Percentiles rank a stretch among this genome's conserved stretches.
These are phyloP conservation scores for Cryptococcus sp. DNA, from an alignment of 1,284 basidiomycete genomes.

Conservation along the genomic window DNA sequence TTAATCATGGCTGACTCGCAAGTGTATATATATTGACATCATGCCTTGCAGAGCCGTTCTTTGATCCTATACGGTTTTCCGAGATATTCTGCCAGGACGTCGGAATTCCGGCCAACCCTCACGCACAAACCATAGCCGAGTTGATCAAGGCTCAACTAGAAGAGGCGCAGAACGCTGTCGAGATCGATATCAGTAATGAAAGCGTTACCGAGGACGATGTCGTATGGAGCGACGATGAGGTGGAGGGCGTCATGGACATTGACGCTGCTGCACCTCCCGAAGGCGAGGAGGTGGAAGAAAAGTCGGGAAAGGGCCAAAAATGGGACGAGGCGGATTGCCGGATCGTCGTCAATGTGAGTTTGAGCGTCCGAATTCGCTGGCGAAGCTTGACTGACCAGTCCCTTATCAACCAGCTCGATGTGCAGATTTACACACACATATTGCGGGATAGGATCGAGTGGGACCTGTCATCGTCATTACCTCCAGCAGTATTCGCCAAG, in stretches of 20 bases:
- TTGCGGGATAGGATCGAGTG: constrained; percentile 95
- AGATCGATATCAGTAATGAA: constrained; percentile 58
- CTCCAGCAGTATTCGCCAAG: constrained; percentile 81
- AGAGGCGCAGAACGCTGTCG: constrained; percentile 76
- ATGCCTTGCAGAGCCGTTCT: constrained; percentile 58
- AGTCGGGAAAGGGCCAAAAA: constrained; percentile 53
- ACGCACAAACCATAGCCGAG: constrained; percentile 75
- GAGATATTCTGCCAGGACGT: constrained; percentile 83
- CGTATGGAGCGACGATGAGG: constrained; percentile 35
- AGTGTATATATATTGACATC: constrained; percentile 1
- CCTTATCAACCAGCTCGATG: constrained; percentile 73
- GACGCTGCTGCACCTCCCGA: constrained; percentile 2
- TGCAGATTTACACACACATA: constrained; percentile 91
- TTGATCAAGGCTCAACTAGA: constrained; percentile 89
- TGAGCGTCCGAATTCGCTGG: neutral
- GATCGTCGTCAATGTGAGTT: constrained; percentile 81
- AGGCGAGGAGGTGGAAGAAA: constrained; percentile 25
- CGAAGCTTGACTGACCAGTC: constrained; percentile 15
- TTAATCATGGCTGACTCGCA: neutral
- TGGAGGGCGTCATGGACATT: constrained; percentile 13
- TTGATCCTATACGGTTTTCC: constrained; percentile 82
- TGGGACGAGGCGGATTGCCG: constrained; percentile 76
- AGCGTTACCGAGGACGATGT: constrained; percentile 45
- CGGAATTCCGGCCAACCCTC: constrained; percentile 68
- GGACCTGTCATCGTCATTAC: constrained; percentile 90